phyloP scores from a whole-genome alignment of 2,329 filamentous ascomycete genomes.

The Zymoseptoria brevis region DNA sequence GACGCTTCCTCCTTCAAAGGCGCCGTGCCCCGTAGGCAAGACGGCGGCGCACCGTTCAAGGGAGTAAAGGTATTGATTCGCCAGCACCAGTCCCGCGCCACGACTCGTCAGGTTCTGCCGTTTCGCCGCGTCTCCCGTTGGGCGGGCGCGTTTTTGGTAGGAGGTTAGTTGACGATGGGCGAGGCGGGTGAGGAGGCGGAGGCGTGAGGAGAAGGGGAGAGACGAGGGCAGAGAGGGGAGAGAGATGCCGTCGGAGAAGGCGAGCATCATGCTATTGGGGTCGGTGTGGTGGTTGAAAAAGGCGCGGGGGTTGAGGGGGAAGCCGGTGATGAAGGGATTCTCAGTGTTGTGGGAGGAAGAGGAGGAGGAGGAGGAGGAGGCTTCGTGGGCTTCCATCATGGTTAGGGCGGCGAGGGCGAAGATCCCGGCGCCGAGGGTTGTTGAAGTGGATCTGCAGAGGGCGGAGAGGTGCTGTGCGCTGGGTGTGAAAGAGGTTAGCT shows the following conservation, averaged over 20 bases:
- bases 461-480: not conserved
- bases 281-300: constrained; percentile 33
- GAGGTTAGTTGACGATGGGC: constrained; percentile 37
- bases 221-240: constrained; percentile 35
- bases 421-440: constrained; percentile 38
- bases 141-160: constrained; percentile 37
- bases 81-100: constrained; percentile 34
- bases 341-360: too few relatives aligned
- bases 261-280: constrained; percentile 40
- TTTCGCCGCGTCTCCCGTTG: constrained; percentile 11
- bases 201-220: constrained; percentile 31
- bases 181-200: constrained; percentile 33
- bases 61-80: constrained; percentile 36
- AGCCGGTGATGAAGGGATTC: constrained; percentile 40
- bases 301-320: constrained; percentile 41
- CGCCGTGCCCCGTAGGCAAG: constrained; percentile 24
- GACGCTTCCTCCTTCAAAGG: constrained; percentile 20
- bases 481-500: not conserved
- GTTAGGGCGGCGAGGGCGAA: constrained; percentile 40
- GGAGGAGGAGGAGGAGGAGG: not conserved
- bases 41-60: constrained; percentile 33
- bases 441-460: constrained; percentile 32
- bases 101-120: constrained; percentile 29
- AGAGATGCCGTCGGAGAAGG: constrained; percentile 40
- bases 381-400: constrained; percentile 41